Conservation (phyloP, 495 filamentous ascomycete species). For the Penicillium salamii region DNA sequence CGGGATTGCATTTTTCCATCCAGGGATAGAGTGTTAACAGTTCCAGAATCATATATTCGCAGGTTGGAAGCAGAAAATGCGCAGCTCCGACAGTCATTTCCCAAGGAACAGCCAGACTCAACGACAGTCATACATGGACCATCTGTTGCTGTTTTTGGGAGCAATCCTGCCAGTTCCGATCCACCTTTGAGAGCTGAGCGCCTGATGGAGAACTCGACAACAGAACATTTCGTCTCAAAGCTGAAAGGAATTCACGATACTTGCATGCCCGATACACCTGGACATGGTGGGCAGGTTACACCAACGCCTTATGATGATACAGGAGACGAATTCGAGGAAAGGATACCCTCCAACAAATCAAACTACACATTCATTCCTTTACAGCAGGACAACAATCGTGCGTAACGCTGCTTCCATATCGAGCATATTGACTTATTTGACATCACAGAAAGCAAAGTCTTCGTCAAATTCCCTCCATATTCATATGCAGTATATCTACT, state of each 20-base stretch:
- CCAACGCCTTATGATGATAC: no score
- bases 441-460: no score
- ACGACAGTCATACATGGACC: neutral
- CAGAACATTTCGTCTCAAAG: conserved; percentile 1
- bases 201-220: conserved; percentile 1
- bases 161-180: no score
- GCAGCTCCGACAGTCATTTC: neutral
- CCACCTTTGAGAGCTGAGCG: neutral
- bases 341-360: no score
- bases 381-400: no score
- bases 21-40: neutral
- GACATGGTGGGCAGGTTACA: no score
- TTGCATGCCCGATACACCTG: no score
- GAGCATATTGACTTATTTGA: no score
- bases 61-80: neutral
- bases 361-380: no score
- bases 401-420: no score
- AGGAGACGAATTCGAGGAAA: no score
- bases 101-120: neutral
- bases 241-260: neutral
- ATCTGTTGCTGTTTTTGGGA: neutral
- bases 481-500: neutral
- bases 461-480: conserved; percentile 1
- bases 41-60: neutral
- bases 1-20: neutral